Percentiles rank a stretch among this genome's conserved stretches.
These are phyloP conservation scores for Aspergillus jensenii DNA, from an alignment of 2,329 filamentous ascomycete genomes.

Conservation along the genomic window DNA sequence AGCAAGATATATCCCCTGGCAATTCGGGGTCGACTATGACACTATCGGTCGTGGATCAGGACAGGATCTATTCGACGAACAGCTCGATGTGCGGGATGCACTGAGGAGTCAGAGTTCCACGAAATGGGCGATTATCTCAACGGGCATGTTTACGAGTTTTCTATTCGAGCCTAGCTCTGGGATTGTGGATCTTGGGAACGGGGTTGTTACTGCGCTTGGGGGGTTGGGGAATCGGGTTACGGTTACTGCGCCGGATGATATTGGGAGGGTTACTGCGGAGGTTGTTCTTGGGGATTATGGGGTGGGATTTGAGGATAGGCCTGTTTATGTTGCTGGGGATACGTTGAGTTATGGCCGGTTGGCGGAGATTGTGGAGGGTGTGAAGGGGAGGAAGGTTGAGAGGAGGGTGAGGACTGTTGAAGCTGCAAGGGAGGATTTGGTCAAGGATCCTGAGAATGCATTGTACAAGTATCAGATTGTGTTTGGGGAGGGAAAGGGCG, in stretches of 20 bases:
- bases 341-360: constrained; percentile 59
- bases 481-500: constrained; percentile 59
- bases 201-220: constrained; percentile 55
- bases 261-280: constrained; percentile 61
- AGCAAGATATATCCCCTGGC: constrained; percentile 66
- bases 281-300: constrained; percentile 38
- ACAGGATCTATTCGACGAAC: constrained; percentile 68
- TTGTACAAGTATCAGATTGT: constrained; percentile 61
- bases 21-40: constrained; percentile 73
- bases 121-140: constrained; percentile 66
- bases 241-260: constrained; percentile 63
- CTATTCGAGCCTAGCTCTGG: constrained; percentile 65
- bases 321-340: constrained; percentile 62
- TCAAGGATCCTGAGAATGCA: constrained; percentile 46
- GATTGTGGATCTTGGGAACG: constrained; percentile 52
- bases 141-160: constrained; percentile 70
- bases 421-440: constrained; percentile 39
- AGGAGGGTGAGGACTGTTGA: constrained; percentile 46
- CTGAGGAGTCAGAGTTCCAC: constrained; percentile 51
- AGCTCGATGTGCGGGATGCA: constrained; percentile 57
- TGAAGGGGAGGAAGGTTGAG: constrained; percentile 43
- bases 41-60: constrained; percentile 57
- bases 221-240: constrained; percentile 64
- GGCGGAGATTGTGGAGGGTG: constrained; percentile 53
- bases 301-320: constrained; percentile 37